phyloP scores from a whole-genome alignment of 495 filamentous ascomycete genomes.

The Trypethelium eluteriae region DNA sequence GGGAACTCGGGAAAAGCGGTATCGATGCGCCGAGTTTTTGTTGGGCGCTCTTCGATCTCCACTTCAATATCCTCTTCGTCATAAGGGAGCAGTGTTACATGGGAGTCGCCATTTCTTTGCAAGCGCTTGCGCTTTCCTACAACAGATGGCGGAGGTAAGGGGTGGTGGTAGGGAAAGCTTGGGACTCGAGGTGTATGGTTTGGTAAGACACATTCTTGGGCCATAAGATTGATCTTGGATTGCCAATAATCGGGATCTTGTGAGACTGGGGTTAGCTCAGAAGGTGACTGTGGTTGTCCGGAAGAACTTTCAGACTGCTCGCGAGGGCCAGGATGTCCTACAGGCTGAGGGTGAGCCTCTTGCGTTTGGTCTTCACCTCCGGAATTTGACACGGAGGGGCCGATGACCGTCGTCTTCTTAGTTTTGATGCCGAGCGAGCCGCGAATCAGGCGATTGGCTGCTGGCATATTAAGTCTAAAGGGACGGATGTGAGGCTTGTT shows the following conservation, averaged over 20 bases:
- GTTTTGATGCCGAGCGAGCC: neutral
- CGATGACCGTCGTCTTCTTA: conserved; percentile 18
- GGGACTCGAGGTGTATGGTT: conserved; percentile 54
- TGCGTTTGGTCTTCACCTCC: conserved; percentile 37
- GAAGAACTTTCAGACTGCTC: neutral
- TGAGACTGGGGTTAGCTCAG: conserved; percentile 33
- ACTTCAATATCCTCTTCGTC: neutral
- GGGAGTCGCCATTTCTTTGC: too few species aligned
- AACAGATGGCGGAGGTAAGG: neutral
- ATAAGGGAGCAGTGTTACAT: neutral
- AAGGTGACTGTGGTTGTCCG: neutral
- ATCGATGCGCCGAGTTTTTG: neutral
- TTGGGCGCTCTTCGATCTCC: neutral
- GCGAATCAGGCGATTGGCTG: neutral
- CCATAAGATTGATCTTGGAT: conserved; percentile 60
- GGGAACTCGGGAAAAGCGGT: neutral
- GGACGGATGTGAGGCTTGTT: neutral
- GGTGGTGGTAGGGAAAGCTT: conserved; percentile 79
- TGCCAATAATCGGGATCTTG: conserved; percentile 55
- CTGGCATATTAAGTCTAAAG: neutral
- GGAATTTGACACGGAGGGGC: too few species aligned
- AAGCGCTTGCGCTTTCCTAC: neutral
- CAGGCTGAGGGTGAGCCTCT: neutral
- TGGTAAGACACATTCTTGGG: conserved; percentile 68
- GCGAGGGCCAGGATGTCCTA: neutral